A percentile compares a stretch with the other conserved stretches of the same genome.
phyloP scores from a whole-genome alignment of 805 yeast species.

The Saccharomycopsis fodiens region DNA sequence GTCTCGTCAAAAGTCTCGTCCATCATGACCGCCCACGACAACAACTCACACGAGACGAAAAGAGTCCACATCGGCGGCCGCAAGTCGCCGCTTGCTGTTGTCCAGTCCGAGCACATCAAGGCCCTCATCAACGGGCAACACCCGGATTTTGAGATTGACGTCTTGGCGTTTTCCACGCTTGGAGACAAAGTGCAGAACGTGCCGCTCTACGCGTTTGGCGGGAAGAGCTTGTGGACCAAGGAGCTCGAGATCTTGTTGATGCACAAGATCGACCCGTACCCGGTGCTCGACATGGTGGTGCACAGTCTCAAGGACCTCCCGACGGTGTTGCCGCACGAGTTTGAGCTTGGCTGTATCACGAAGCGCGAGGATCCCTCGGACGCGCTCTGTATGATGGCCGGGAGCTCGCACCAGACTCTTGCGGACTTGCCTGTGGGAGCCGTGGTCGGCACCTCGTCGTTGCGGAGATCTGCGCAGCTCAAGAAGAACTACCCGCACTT shows the following conservation, averaged over 20 bases:
- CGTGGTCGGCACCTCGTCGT: slow-evolving; percentile 89
- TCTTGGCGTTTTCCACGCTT: slow-evolving; percentile 73
- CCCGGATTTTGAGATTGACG: slow-evolving; percentile 64
- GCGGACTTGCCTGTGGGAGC: slow-evolving; percentile 77
- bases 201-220: slow-evolving; percentile 92
- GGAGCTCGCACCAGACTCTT: slow-evolving; percentile 55
- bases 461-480: slow-evolving; percentile 89
- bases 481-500: slow-evolving; percentile 70
- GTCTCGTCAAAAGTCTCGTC: no score
- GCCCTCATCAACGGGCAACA: slow-evolving; percentile 47
- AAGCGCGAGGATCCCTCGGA: slow-evolving; percentile 91
- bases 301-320: slow-evolving; percentile 94
- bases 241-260: slow-evolving; percentile 79
- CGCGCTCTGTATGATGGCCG: slow-evolving; percentile 69
- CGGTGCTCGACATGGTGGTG: slow-evolving; percentile 78
- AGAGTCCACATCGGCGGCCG: slow-evolving; percentile 70
- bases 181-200: slow-evolving; percentile 84
- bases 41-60: slow-evolving; percentile 14
- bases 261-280: slow-evolving; percentile 50
- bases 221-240: slow-evolving; percentile 93
- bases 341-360: slow-evolving; percentile 80
- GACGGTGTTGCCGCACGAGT: slow-evolving; percentile 81
- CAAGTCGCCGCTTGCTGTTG: slow-evolving; percentile 78
- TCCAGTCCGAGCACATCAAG: slow-evolving; percentile 73
- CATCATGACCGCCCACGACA: slow-evolving; percentile 16